Conservation (phyloP, 139 green algal species). For the Chlamydomonas eustigma region DNA sequence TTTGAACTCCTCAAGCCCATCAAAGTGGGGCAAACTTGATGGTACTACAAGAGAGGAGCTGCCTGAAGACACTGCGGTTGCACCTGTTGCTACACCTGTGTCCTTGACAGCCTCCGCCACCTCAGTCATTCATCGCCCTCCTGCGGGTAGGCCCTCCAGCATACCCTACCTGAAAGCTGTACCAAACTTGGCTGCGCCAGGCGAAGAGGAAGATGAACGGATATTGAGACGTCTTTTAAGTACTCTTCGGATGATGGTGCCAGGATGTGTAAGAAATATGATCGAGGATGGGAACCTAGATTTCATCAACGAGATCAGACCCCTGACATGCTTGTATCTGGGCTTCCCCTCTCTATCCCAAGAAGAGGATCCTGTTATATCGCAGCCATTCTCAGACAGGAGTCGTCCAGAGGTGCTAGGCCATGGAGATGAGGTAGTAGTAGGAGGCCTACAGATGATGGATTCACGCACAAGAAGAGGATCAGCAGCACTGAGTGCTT, state of each 20-base stretch:
- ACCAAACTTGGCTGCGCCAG: not conserved
- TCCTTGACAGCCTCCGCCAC: too few relatives aligned
- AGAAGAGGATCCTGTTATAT: not conserved
- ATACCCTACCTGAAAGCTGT: too few relatives aligned
- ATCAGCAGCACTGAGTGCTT: not conserved
- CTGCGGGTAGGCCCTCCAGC: too few relatives aligned
- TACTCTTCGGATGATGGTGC: constrained; percentile 67
- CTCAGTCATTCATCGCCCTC: too few relatives aligned
- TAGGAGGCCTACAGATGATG: not conserved
- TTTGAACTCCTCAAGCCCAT: too few relatives aligned
- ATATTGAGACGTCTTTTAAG: constrained; percentile 36
- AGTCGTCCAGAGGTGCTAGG: not conserved
- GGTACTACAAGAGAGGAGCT: too few relatives aligned
- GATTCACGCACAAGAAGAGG: not conserved
- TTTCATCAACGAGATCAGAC: constrained; percentile 69
- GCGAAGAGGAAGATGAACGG: not conserved
- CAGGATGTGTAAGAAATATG: constrained; percentile 55
- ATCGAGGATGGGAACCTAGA: constrained; percentile 70
- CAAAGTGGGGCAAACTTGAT: too few relatives aligned
- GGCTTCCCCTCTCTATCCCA: constrained; percentile 68
- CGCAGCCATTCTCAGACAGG: too few relatives aligned
- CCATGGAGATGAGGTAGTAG: too few relatives aligned
- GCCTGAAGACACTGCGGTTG: too few relatives aligned
- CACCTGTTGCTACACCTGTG: too few relatives aligned
- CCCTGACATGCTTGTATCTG: constrained; percentile 57